Evolutionary conservation across 768 basidiomycete genomes (phyloP), one percentile per base, ranked within the genome.

Genomic region (Auriscalpium orientale): DNA sequence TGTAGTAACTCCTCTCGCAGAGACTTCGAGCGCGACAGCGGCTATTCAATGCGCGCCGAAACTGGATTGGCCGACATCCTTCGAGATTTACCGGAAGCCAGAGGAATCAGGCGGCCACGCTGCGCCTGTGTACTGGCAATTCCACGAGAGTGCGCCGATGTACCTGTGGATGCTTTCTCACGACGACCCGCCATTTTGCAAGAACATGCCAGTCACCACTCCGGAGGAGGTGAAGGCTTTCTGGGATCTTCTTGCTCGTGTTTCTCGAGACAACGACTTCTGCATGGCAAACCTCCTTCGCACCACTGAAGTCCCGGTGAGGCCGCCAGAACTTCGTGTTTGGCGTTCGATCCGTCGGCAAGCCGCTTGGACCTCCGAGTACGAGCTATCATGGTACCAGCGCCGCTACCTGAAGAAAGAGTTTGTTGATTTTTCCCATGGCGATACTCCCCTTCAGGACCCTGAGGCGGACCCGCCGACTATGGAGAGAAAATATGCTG

Each of bases 301-400:
- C 18, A 58, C 70, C 9, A 67, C 68, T 69, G 52, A 62, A 38
- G 63, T 60, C 55, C 33, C 52, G 43, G 55, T 61, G 53, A 47
- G 37, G 28, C 49, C 49, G 60, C 56, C 44, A 59, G 66, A 63
- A 20, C 46, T 70, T 20, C 63, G 66, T 28, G 62, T 79, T 15
- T 72, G 70, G 50, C 75, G 76, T 55, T 77, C 78, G n/a, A 70
- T 89, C n/a, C 79, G 82, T 44, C 80, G 84, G 16, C 60, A 68
- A 21, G 70, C 69, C 2, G 82, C 83, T 2, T 91, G 89, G 89
- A 76, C 71, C 35, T 65, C 76, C 13, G 66, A 73, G 6, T 91
- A 90, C 63, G 71, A 76, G 54, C 68, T 91, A 48, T 81, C 85
- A 0, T 83, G 79, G 78, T 78, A 81, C 65, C 89, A 91, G 67